phyloP scores from a whole-genome alignment of 495 filamentous ascomycete genomes.

The Trichoderma orchidacearum region DNA sequence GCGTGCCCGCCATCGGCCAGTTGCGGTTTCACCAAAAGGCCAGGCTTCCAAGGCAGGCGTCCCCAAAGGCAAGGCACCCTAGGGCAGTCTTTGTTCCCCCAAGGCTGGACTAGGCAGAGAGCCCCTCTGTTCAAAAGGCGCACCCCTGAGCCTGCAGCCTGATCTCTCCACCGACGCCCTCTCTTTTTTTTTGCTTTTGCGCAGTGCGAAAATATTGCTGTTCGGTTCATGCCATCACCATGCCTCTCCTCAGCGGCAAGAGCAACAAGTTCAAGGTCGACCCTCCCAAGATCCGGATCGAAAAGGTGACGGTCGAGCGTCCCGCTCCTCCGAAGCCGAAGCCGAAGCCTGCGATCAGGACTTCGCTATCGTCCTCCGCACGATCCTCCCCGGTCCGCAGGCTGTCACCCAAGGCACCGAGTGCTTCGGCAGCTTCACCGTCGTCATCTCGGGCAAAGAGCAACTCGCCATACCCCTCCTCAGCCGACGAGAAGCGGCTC shows the following conservation, averaged over 20 bases:
- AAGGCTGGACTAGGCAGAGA: background rate
- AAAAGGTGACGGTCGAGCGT: conserved; percentile 15
- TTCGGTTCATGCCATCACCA: background rate
- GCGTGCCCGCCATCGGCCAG: background rate
- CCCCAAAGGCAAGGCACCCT: too few relatives aligned
- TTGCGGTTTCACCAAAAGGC: too few relatives aligned
- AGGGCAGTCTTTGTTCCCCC: background rate
- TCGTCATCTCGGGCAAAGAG: conserved; percentile 14
- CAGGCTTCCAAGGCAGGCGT: background rate
- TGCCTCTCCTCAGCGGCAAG: conserved; percentile 12
- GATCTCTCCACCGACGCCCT: background rate
- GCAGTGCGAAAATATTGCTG: background rate
- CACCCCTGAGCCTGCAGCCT: background rate
- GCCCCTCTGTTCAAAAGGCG: background rate
- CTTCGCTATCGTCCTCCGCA: background rate
- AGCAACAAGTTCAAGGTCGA: conserved; percentile 17
- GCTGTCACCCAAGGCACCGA: conserved; percentile 8
- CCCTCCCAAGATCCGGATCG: conserved; percentile 18
- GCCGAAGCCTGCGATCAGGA: background rate
- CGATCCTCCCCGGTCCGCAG: background rate
- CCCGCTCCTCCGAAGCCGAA: conserved; percentile 8
- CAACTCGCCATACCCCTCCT: conserved; percentile 20
- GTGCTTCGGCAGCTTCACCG: background rate
- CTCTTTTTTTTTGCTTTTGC: background rate
- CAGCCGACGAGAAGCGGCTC: conserved; percentile 16